Evolutionary conservation across 2,329 filamentous ascomycete species (phyloP).

Genomic region (Raffaelea arxii): DNA sequence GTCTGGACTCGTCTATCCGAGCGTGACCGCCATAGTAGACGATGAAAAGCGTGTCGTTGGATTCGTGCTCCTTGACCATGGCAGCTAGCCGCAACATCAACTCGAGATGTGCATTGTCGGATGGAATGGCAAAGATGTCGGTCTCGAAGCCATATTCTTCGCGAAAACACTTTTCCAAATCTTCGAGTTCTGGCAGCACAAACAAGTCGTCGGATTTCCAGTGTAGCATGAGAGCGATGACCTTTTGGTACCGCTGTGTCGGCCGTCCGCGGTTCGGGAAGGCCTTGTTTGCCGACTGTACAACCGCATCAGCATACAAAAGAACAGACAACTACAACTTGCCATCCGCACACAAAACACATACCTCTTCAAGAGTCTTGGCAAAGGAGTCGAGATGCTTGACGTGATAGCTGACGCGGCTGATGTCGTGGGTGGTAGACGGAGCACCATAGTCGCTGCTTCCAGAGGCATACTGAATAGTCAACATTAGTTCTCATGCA

Average conservation of each 20-base stretch:
- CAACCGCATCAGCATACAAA: too few relatives aligned
- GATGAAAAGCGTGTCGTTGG: slow-evolving; percentile 44
- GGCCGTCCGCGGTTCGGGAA: slow-evolving; percentile 46
- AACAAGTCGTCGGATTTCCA: slow-evolving; percentile 51
- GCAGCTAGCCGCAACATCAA: slow-evolving; percentile 47
- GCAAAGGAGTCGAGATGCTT: slow-evolving; percentile 47
- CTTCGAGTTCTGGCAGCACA: slow-evolving; percentile 47
- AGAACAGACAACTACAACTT: too few relatives aligned
- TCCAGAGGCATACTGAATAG: slow-evolving; percentile 32
- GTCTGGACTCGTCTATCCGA: slow-evolving; percentile 47
- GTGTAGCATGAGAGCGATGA: slow-evolving; percentile 44
- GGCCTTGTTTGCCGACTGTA: slow-evolving; percentile 41
- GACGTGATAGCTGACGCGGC: slow-evolving; percentile 47
- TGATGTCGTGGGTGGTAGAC: slow-evolving; percentile 45
- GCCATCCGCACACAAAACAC: too few relatives aligned
- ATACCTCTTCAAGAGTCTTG: slow-evolving; percentile 42
- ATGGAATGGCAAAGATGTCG: slow-evolving; percentile 48
- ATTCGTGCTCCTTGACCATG: slow-evolving; percentile 45
- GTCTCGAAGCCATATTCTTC: slow-evolving; percentile 48
- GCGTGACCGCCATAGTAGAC: slow-evolving; percentile 53
- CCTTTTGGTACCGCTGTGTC: slow-evolving; percentile 45
- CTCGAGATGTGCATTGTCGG: slow-evolving; percentile 47
- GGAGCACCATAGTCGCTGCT: slow-evolving; percentile 26
- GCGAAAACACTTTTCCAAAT: slow-evolving; percentile 43
- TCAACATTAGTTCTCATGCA: neutral